Percentiles rank a stretch among this genome's conserved stretches.
These are phyloP conservation scores for Microbotryum saponariae DNA, from an alignment of 1,284 basidiomycete genomes.

Conservation along the genomic window DNA sequence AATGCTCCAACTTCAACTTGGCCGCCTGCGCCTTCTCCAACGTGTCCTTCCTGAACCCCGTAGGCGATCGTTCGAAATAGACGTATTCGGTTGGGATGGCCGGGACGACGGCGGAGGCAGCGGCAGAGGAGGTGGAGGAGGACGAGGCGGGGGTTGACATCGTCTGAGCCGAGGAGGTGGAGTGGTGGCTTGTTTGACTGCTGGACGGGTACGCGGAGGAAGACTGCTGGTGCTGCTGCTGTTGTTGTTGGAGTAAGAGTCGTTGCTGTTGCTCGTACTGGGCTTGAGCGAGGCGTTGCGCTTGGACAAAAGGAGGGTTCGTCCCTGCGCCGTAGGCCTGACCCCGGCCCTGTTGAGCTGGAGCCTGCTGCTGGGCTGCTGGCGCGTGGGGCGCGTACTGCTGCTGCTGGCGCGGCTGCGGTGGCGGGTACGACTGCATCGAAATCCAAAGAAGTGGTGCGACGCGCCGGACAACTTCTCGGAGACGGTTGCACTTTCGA, in stretches of 20 bases:
- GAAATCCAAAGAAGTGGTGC: too few species aligned
- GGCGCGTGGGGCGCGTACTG: not conserved
- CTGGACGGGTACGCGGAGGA: not conserved
- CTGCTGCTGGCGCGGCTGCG: not conserved
- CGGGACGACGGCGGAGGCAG: not conserved
- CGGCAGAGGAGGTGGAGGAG: not conserved
- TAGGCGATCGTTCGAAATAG: constrained; percentile 84
- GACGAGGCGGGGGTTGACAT: constrained; percentile 9
- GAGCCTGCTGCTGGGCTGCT: not conserved
- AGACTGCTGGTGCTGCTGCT: constrained; percentile 10
- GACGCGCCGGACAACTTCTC: too few species aligned
- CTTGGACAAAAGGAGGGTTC: constrained; percentile 23
- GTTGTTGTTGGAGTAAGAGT: constrained; percentile 7
- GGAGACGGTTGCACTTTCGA: too few species aligned
- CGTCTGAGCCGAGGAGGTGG: constrained; percentile 4
- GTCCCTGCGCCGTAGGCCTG: constrained; percentile 19
- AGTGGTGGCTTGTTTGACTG: constrained; percentile 2
- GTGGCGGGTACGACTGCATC: not conserved
- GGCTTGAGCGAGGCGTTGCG: constrained; percentile 12
- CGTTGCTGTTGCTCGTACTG: constrained; percentile 11
- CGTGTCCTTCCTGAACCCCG: constrained; percentile 76
- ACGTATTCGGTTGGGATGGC: constrained; percentile 62
- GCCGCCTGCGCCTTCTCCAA: constrained; percentile 88
- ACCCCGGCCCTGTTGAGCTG: not conserved
- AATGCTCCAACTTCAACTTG: constrained; percentile 94